Evolutionary conservation across 768 basidiomycete species (phyloP).

Genomic region (Fomitopsis pulvina): DNA sequence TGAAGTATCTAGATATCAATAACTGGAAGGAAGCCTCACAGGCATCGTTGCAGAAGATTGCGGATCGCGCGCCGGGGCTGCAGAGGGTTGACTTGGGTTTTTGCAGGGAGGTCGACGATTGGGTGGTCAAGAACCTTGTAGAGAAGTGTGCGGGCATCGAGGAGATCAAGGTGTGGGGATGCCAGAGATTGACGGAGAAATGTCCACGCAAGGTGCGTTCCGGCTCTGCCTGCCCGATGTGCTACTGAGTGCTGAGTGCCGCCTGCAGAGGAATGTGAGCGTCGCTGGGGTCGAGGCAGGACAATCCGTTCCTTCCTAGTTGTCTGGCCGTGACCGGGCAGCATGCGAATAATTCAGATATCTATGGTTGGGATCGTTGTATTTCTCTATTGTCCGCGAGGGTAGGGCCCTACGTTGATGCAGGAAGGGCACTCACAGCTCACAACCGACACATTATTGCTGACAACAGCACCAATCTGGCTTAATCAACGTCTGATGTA

Average conservation of each 20-base stretch:
- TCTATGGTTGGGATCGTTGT: too few relatives aligned
- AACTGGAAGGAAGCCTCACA: slow-evolving; percentile 62
- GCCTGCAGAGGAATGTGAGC: background rate
- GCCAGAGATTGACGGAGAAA: slow-evolving; percentile 39
- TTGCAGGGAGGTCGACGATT: slow-evolving; percentile 81
- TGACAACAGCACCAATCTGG: too few relatives aligned
- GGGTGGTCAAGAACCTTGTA: slow-evolving; percentile 65
- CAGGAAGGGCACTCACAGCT: too few relatives aligned
- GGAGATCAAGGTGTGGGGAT: slow-evolving; percentile 49
- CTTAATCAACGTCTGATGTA: too few relatives aligned
- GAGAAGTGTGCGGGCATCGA: slow-evolving; percentile 34
- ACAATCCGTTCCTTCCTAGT: background rate
- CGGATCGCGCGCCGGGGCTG: slow-evolving; percentile 34
- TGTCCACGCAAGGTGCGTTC: slow-evolving; percentile 43
- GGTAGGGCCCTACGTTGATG: too few relatives aligned
- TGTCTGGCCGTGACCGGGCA: too few relatives aligned
- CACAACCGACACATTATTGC: too few relatives aligned
- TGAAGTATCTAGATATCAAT: slow-evolving; percentile 67
- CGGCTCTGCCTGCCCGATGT: background rate
- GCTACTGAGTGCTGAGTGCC: background rate
- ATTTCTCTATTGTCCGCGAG: too few relatives aligned
- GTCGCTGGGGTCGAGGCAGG: background rate
- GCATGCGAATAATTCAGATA: too few relatives aligned
- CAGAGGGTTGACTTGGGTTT: slow-evolving; percentile 73
- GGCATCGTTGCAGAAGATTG: slow-evolving; percentile 35